Evolutionary conservation across 192 early-diverging fungal genomes (phyloP).

Genomic region (Coemansia sp.): DNA sequence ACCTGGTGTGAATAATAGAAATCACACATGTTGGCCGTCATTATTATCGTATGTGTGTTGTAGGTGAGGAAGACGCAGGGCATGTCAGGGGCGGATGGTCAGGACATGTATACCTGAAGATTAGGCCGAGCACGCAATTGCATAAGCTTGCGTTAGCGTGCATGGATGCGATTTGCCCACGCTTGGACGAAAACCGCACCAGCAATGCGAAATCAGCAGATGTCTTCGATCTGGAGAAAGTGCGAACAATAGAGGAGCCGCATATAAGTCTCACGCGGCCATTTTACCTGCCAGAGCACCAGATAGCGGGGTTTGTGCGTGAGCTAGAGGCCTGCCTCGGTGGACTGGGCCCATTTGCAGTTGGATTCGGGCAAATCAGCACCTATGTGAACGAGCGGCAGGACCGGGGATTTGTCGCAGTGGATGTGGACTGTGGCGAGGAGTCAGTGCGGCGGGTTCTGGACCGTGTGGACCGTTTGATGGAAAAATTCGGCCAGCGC

Average conservation of each 20-base stretch:
- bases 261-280: constrained; percentile 54
- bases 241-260: constrained; percentile 8
- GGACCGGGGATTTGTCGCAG: constrained; percentile 42
- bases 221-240: not conserved
- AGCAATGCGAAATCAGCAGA: not conserved
- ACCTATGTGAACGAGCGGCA: constrained; percentile 37
- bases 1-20: not conserved
- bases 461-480: constrained; percentile 39
- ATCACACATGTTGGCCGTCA: not conserved
- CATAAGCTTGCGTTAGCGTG: constrained; percentile 15
- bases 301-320: constrained; percentile 38
- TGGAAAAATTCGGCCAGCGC: constrained; percentile 39
- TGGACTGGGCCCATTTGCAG: constrained; percentile 13
- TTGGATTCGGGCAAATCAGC: constrained; percentile 33
- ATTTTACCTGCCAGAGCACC: constrained; percentile 52
- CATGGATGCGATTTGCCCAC: constrained; percentile 29
- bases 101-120: constrained; percentile 37
- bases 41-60: not conserved
- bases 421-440: constrained; percentile 33
- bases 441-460: constrained; percentile 22
- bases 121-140: constrained; percentile 18
- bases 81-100: constrained; percentile 53
- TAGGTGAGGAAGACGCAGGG: constrained; percentile 23
- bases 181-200: constrained; percentile 8
- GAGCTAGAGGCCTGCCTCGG: constrained; percentile 23